Evolutionary conservation across 495 filamentous ascomycete species (phyloP).

Genomic region (Podospora didyma): DNA sequence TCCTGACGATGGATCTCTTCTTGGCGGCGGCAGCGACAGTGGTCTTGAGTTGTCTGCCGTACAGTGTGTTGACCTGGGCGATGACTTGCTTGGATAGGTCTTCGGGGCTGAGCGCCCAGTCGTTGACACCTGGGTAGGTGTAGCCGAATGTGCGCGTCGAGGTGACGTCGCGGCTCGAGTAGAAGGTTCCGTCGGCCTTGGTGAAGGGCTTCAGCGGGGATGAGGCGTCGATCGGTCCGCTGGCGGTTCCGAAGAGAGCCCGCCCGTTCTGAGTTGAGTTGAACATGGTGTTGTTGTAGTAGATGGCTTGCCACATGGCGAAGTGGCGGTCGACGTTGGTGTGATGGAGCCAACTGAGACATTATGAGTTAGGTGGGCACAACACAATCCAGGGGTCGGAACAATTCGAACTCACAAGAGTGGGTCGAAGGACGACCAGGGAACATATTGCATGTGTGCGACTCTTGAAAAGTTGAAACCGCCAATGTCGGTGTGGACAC

Average conservation of each 20-base stretch:
- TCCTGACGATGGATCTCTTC: background rate
- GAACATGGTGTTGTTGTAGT: slow-evolving; percentile 22
- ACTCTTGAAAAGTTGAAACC: background rate
- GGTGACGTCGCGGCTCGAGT: slow-evolving; percentile 30
- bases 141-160: slow-evolving; percentile 34
- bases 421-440: slow-evolving; percentile 26
- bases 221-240: slow-evolving; percentile 25
- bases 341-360: slow-evolving; percentile 26
- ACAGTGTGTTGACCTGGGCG: slow-evolving; percentile 25
- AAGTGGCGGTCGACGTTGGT: slow-evolving; percentile 42
- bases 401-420: slow-evolving; percentile 26
- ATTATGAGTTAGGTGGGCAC: background rate
- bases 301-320: slow-evolving; percentile 34
- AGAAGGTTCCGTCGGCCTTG: slow-evolving; percentile 19
- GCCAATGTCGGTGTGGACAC: slow-evolving; percentile 25
- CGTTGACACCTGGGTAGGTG: slow-evolving; percentile 37
- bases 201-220: slow-evolving; percentile 39
- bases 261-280: slow-evolving; percentile 7
- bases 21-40: background rate
- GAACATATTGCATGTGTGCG: slow-evolving; percentile 21
- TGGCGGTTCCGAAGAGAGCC: slow-evolving; percentile 23
- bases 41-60: slow-evolving; percentile 11
- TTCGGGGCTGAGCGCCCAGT: slow-evolving; percentile 5
- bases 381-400: no score
- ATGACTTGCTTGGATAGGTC: slow-evolving; percentile 18